Evolutionary conservation across 225 moss, liverwort and hornwort species (phyloP), one percentile per base, ranked within the genome.

Genomic region (Asterella californica): DNA sequence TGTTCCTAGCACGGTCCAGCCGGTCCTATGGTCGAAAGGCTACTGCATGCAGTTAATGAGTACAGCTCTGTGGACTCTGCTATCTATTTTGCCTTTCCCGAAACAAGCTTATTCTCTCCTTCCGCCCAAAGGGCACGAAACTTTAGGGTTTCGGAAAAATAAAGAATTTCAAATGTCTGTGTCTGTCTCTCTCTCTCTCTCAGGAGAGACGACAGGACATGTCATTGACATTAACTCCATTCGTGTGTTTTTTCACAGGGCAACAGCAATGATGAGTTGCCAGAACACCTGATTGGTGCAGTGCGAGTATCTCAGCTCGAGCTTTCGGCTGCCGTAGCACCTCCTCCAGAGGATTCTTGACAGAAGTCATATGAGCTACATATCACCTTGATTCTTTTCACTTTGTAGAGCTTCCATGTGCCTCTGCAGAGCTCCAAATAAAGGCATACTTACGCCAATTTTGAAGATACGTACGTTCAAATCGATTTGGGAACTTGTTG

Each of bases 221-320:
- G 17, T 72, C 10, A 9, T 72, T 74, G 52, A 74, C 53, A 53
- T 53, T 25, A 17, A 15, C 47, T 71, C 6, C 9, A 24, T 47
- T 27, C n/a, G 47, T n/a, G 32, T 73, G 36, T 79, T 64, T 24
- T 53, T 54, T 12, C 75, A 37, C 90, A 94, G 94, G 91, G 89
- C 34, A 94, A 94, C 76, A 85, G 86, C 74, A 88, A 88, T 81
- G 91, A 94, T 21, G 94, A 94, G 87, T 81, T 94, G 52, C 94
- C 94, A 27, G 94, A 94, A 81, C 92, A 88, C 34, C 80, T 94
- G 69, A 91, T 94, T 68, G 94, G 94, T 59, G 92, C 92, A 49
- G 94, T 94, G 17, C 90, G 94, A 48, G 82, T 94, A 59, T 92
- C 94, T 64, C 92, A 91, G 75, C 86, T 94, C 73, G 88, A 88